A percentile compares a stretch with the other conserved stretches of the same genome.
These are phyloP conservation scores for Geosmithia flava DNA, from an alignment of 2,329 filamentous ascomycete species.

Conservation along the genomic window DNA sequence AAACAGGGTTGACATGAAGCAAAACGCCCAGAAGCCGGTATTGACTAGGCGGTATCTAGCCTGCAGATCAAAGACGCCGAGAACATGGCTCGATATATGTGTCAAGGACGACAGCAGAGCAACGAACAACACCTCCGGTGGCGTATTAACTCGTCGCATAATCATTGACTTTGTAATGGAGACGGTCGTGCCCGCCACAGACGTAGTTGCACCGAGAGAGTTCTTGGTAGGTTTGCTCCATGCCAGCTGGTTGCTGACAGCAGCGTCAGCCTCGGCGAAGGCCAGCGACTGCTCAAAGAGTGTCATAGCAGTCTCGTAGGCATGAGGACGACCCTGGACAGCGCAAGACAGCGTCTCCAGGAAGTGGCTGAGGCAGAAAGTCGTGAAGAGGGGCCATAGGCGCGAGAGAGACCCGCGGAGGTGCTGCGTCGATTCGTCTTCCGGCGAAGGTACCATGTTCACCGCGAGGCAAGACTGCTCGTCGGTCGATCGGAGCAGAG, in stretches of 20 bases:
- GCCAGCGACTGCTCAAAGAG: constrained; percentile 92
- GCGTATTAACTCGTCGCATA: constrained; percentile 70
- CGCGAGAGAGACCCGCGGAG: constrained; percentile 67
- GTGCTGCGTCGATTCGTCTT: constrained; percentile 35
- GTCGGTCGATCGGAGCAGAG: constrained; percentile 60
- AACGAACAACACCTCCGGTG: constrained; percentile 78
- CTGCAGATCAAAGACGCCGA: constrained; percentile 73
- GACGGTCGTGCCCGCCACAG: constrained; percentile 14
- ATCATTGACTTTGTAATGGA: constrained; percentile 53
- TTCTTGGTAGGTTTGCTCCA: constrained; percentile 37
- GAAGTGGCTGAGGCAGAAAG: constrained; percentile 66
- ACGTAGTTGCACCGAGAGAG: neutral
- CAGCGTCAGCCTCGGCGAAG: constrained; percentile 88
- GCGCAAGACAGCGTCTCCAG: constrained; percentile 81
- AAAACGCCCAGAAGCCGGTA: constrained; percentile 80
- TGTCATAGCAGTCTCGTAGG: constrained; percentile 88
- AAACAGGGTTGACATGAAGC: constrained; percentile 76
- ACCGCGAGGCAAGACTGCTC: constrained; percentile 62
- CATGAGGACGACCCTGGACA: constrained; percentile 67
- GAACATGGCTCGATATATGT: constrained; percentile 70
- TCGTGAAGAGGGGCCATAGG: constrained; percentile 64
- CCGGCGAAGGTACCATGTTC: constrained; percentile 50
- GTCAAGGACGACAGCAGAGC: constrained; percentile 82
- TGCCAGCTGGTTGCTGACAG: constrained; percentile 68
- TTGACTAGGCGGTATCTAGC: constrained; percentile 70